Conservation (phyloP, 768 basidiomycete species). For the Sistotremastrum suecicum region DNA sequence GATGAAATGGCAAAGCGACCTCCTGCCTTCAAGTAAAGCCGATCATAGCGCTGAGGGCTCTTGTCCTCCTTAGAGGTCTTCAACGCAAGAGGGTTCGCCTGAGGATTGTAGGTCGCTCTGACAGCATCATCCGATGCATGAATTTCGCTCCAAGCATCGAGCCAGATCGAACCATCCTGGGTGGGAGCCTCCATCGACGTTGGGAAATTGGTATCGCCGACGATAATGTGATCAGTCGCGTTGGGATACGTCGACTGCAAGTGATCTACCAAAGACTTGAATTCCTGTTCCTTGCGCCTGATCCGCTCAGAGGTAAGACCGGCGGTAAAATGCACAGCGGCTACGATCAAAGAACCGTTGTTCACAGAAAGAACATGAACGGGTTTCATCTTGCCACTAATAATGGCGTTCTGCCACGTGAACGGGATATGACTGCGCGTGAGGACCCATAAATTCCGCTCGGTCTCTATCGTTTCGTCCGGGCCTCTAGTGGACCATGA, state of each 20-base stretch:
- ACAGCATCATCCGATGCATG: constrained; percentile 4
- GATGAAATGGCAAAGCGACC: neutral
- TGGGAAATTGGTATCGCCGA: constrained; percentile 11
- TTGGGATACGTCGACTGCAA: constrained; percentile 2
- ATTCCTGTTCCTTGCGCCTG: constrained; percentile 8
- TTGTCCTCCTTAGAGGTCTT: constrained; percentile 6
- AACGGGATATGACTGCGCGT: constrained; percentile 4
- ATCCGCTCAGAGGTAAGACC: constrained; percentile 4
- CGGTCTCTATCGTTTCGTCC: constrained; percentile 5
- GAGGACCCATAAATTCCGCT: constrained; percentile 11
- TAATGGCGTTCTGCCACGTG: constrained; percentile 4
- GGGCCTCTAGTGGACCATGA: constrained; percentile 6
- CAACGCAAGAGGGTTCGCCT: constrained; percentile 8
- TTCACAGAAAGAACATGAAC: constrained; percentile 3
- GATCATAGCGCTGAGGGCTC: constrained; percentile 11
- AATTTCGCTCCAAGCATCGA: neutral
- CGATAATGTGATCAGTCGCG: constrained; percentile 8
- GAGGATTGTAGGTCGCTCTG: constrained; percentile 9
- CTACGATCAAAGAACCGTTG: constrained; percentile 4
- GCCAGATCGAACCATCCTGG: neutral
- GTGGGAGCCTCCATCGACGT: neutral
- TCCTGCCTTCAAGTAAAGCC: constrained; percentile 7
- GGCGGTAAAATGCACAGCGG: constrained; percentile 10
- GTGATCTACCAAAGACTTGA: constrained; percentile 4
- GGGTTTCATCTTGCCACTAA: constrained; percentile 10